phyloP scores from a whole-genome alignment of 768 basidiomycete species.

The Boletus tomentosulus region DNA sequence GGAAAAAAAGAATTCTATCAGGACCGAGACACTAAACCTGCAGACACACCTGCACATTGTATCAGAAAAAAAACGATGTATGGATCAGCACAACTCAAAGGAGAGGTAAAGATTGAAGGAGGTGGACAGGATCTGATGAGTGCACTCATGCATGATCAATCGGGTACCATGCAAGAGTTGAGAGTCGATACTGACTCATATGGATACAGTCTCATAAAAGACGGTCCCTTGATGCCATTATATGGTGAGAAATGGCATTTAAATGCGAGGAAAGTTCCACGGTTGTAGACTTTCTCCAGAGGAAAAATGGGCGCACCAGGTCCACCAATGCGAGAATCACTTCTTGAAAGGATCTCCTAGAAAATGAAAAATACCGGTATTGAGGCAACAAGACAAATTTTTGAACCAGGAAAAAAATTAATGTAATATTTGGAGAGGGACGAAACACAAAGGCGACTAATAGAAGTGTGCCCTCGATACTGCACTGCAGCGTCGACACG shows the following conservation, averaged over 20 bases:
- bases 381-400: not conserved
- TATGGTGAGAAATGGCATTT: constrained; percentile 11
- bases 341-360: not conserved
- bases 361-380: not conserved
- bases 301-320: not conserved
- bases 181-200: not conserved
- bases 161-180: not conserved
- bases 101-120: not conserved
- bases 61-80: not conserved
- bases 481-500: not conserved
- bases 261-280: not conserved
- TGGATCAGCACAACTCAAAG: not conserved
- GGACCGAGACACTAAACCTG: not conserved
- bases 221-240: not conserved
- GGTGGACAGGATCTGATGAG: not conserved
- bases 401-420: not conserved
- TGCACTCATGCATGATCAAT: not conserved
- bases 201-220: not conserved
- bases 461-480: not conserved
- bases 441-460: not conserved
- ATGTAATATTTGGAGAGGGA: not conserved
- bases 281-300: not conserved
- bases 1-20: not conserved
- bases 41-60: constrained; percentile 8
- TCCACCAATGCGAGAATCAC: not conserved